phyloP scores from a whole-genome alignment of 805 yeast genomes.

The Yamadazyma takamatsuzukensis region DNA sequence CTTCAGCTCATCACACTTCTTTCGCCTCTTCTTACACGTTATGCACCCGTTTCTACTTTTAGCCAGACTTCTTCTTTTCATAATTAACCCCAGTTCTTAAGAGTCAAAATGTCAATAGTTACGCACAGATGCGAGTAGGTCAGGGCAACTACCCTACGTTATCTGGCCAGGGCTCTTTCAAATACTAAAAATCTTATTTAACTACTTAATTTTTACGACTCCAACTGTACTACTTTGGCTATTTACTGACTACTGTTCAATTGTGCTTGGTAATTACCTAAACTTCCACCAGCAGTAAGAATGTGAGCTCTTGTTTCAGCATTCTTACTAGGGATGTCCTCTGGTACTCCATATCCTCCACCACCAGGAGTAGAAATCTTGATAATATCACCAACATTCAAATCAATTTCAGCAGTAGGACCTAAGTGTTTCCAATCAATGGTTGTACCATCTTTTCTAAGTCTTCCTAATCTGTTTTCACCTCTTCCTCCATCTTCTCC shows the following conservation, averaged over 20 bases:
- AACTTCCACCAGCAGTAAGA: constrained; percentile 18
- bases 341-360: constrained; percentile 65
- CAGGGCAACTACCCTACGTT: too few species aligned
- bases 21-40: constrained; percentile 63
- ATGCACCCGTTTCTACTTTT: constrained; percentile 58
- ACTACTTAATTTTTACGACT: too few species aligned
- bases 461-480: constrained; percentile 29
- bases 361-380: constrained; percentile 80
- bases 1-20: constrained; percentile 48
- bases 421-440: constrained; percentile 29
- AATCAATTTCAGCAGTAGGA: constrained; percentile 65
- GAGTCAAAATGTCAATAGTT: too few species aligned
- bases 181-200: too few species aligned
- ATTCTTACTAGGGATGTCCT: constrained; percentile 5
- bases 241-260: constrained; percentile 20
- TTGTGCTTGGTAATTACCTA: constrained; percentile 17
- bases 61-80: constrained; percentile 4
- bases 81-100: too few species aligned
- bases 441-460: constrained; percentile 17
- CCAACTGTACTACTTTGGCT: too few species aligned
- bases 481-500: constrained; percentile 33
- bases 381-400: constrained; percentile 61
- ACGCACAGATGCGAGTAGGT: too few species aligned
- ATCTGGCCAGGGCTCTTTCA: too few species aligned
- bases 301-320: constrained; percentile 1